Evolutionary conservation across 1,139 yeast species (phyloP), one percentile per base, ranked within the genome.

Genomic region (Yamadazyma sp.): DNA sequence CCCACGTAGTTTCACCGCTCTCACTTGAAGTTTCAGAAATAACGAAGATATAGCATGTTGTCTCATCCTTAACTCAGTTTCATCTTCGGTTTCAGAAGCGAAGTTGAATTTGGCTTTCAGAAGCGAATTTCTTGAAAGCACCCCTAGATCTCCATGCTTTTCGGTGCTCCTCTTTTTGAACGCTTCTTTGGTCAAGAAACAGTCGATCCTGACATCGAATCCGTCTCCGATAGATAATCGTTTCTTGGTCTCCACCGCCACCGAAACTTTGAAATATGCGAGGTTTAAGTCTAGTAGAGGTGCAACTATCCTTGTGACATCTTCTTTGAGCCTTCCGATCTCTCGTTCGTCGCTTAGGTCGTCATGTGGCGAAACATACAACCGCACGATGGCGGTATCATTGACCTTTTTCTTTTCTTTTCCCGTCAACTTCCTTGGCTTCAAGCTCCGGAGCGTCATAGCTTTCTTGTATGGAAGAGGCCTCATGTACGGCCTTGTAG

Each of bases 311-410:
- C 77, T 62, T 0, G 95, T 88, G 28, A 81, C 64, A 38, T 81
- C 86, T 46, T 84, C 91, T 0, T 89, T 83, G 1, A 88, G 58
- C 45, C 96, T 73, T 0, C 95, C 97, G 28, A 91, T 69, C 55
- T 87, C 96, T 44, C 87, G 48, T 14, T 59, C 64, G 5, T 50
- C 51, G 4, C 52, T 53, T 2, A 46, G 46, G 15, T 50, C 50
- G 16, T 42, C 47, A 24, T 41, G 51, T 27, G 57, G 62, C 34
- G 40, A 51, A 0, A 62, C 64, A 47, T 58, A 67, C 22, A 68
- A 45, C 37, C 74, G 51, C 15, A 69, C 60, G 23, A 66, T 64
- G 3, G 73, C 60, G 3, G 60, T 51, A 31, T 58, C 60, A 9
- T 54, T 51, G 33, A 42, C 43, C 42, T 51, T 56, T 8, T 54